phyloP scores from a whole-genome alignment of 73 alveolate species.

The Paramecium primaurelia region DNA sequence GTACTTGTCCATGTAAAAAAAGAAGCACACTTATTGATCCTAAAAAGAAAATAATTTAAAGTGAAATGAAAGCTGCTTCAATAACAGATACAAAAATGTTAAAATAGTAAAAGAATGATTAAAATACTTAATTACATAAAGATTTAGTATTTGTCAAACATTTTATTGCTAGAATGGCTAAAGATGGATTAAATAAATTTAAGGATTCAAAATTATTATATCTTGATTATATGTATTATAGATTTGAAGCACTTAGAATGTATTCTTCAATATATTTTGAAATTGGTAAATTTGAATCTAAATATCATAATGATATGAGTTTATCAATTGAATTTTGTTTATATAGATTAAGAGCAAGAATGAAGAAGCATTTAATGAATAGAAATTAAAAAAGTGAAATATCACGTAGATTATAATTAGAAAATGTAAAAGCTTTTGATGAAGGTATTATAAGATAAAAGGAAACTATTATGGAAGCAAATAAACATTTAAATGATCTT shows the following conservation, averaged over 20 bases:
- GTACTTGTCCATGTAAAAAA: conserved; percentile 49
- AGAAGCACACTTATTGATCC: conserved; percentile 41
- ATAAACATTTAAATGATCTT: neutral
- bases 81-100: neutral
- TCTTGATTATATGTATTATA: conserved; percentile 45
- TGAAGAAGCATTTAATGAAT: neutral
- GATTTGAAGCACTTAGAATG: conserved; percentile 55
- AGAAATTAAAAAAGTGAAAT: conserved; percentile 49
- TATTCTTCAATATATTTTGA: conserved; percentile 32
- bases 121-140: conserved; percentile 43
- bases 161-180: conserved; percentile 53
- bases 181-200: conserved; percentile 53
- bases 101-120: neutral
- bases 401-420: conserved; percentile 14
- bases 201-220: conserved; percentile 46
- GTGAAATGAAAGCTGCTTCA: neutral
- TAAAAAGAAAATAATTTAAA: conserved; percentile 12
- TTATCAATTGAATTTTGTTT: conserved; percentile 51
- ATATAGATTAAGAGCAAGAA: conserved; percentile 29
- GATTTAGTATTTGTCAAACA: conserved; percentile 56
- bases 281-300: conserved; percentile 17
- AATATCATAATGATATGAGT: conserved; percentile 47
- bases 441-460: conserved; percentile 32
- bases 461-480: conserved; percentile 21
- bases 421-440: conserved; percentile 49